phyloP scores from a whole-genome alignment of 495 filamentous ascomycete genomes.

The Cercophora sp. region DNA sequence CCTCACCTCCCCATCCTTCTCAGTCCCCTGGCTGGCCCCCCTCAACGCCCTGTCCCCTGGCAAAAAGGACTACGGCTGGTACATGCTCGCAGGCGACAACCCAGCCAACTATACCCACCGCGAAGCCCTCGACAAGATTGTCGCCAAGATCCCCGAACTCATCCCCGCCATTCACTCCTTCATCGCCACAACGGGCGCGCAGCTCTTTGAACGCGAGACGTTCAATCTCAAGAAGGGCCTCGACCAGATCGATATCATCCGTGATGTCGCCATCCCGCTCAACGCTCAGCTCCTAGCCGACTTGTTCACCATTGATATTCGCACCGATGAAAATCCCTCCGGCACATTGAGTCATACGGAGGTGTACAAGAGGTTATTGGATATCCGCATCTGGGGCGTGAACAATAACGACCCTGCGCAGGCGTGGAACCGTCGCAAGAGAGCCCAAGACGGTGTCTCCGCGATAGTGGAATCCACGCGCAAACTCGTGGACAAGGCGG shows the following conservation, averaged over 20 bases:
- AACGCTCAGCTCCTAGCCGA: slow-evolving; percentile 34
- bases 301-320: slow-evolving; percentile 61
- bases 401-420: slow-evolving; percentile 62
- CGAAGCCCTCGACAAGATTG: slow-evolving; percentile 7
- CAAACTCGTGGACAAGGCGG: slow-evolving; percentile 27
- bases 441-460: slow-evolving; percentile 37
- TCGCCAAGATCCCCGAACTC: slow-evolving; percentile 8
- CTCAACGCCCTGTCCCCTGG: slow-evolving; percentile 9
- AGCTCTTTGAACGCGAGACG: slow-evolving; percentile 58
- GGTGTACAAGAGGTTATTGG: slow-evolving; percentile 55
- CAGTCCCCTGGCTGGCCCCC: slow-evolving; percentile 9
- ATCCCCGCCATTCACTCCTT: slow-evolving; percentile 43
- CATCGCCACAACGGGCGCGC: slow-evolving; percentile 56
- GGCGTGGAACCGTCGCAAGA: slow-evolving; percentile 58
- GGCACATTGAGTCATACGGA: slow-evolving; percentile 56
- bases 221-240: slow-evolving; percentile 47
- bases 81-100: slow-evolving; percentile 16
- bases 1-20: slow-evolving; percentile 9
- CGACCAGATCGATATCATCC: slow-evolving; percentile 67
- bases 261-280: slow-evolving; percentile 59
- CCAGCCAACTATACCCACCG: slow-evolving; percentile 12
- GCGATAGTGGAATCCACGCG: slow-evolving; percentile 22
- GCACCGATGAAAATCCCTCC: slow-evolving; percentile 54
- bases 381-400: slow-evolving; percentile 61
- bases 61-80: slow-evolving; percentile 14